Base-by-base conservation (phyloP, 176 grass and related monocot species). In the Ensete ventricosum region DNA sequence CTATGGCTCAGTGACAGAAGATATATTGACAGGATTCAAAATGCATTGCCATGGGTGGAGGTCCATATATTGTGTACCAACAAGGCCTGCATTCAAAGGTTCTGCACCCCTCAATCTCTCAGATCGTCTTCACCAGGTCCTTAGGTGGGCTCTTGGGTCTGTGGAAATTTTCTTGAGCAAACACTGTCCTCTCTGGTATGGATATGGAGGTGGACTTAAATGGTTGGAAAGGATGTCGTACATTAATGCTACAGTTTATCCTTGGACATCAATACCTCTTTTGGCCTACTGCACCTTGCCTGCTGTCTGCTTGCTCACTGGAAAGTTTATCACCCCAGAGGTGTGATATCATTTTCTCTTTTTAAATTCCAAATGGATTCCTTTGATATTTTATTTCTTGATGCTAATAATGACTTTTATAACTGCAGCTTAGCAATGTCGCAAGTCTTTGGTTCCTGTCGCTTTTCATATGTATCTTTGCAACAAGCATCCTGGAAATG, bases 381-480 rank as follows among this genome's bases (percentile, higher is more conserved):
- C 1, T 70, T 49, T 49, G 34, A 58, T 12, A 2, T 70, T 6
- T 65, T 20, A 13, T 65, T 14, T 65, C 21, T 21, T 26, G 62
- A 65, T 11, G 23, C 1, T 50, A 50, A 8, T 49, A 19, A 48
- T 50, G 34, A 70, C 14, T 49, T 70, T 48, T 50, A 0, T 9
- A 1, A 21, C 17, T 70, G 43, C 84, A 90, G 88, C 88, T 90
- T 21, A 86, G 1, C 81, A 90, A 90, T 58, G 78, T 65, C 12
- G 88, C 88, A 22, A 90, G 88, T 62, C 79, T 90, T 64, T 90
- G 88, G 88, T 90, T 90, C 75, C 76, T 90, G 84, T 85, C 88
- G 1, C 88, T 90, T 76, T 90, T 90, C 75, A 90, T 90, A 55
- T 90, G 88, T 50, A 90, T 90, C 26, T 78, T 79, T 68, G 60